These are phyloP conservation scores for Botrytis deweyae DNA, from an alignment of 2,329 filamentous ascomycete genomes.

Conservation along the genomic window DNA sequence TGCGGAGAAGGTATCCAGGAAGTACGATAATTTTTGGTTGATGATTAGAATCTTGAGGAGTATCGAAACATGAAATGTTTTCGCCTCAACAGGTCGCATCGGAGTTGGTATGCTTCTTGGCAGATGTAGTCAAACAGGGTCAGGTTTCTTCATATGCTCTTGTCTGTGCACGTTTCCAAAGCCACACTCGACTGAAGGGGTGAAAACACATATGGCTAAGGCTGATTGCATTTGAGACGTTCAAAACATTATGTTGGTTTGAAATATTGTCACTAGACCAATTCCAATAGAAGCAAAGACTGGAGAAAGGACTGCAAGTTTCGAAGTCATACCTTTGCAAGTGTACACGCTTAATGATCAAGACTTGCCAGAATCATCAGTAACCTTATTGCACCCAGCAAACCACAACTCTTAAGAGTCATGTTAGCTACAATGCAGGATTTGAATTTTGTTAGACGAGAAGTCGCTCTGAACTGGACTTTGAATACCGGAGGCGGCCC, in stretches of 20 bases:
- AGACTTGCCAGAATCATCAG: not conserved
- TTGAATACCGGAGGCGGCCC: not conserved
- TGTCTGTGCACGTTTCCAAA: constrained; percentile 23
- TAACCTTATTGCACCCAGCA: not conserved
- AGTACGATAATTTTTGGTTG: not conserved
- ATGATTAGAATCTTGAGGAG: not conserved
- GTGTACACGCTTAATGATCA: not conserved
- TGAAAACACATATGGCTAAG: not conserved
- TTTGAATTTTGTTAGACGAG: not conserved
- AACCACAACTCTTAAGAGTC: not conserved
- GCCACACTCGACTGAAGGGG: constrained; percentile 5
- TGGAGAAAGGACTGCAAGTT: not conserved
- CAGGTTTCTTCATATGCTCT: constrained; percentile 8
- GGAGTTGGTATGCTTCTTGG: constrained; percentile 7
- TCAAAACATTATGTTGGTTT: not conserved
- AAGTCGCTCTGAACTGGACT: not conserved
- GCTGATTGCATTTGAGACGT: constrained; percentile 6
- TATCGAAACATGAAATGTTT: constrained; percentile 18
- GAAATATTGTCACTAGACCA: constrained; percentile 11
- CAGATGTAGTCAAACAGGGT: constrained; percentile 20
- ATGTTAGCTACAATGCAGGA: not conserved
- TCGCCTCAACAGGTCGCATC: constrained; percentile 13
- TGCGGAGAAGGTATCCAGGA: constrained; percentile 2
- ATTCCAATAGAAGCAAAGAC: not conserved
- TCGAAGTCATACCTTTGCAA: not conserved